Conservation (phyloP, 2,329 filamentous ascomycete genomes). For the Apiospora marii region DNA sequence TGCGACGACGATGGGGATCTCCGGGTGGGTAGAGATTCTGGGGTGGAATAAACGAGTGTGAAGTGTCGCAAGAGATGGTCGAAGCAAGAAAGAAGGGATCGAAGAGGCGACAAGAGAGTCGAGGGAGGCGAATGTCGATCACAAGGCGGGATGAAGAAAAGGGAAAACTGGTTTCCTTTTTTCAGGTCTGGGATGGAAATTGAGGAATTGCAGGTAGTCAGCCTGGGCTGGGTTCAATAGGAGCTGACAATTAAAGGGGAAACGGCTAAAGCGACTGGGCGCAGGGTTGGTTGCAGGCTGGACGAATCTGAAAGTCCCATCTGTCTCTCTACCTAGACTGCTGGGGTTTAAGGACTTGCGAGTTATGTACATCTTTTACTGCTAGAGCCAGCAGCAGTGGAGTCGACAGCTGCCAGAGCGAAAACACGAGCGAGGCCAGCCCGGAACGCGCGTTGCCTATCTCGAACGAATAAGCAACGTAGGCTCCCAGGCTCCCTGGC, state of each 20-base stretch:
- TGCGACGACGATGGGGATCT: conserved; percentile 30
- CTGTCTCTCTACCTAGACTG: not conserved
- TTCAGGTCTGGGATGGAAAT: conserved; percentile 19
- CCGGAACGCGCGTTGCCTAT: conserved; percentile 21
- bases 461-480: not conserved
- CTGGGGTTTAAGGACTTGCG: not conserved
- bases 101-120: not conserved
- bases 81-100: conserved; percentile 20
- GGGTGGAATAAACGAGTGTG: conserved; percentile 18
- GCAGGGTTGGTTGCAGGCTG: conserved; percentile 6
- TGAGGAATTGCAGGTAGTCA: conserved; percentile 19
- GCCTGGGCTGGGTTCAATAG: conserved; percentile 15
- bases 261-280: conserved; percentile 3
- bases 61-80: conserved; percentile 20
- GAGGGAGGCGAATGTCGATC: conserved; percentile 17
- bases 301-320: not conserved
- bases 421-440: conserved; percentile 4
- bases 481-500: not conserved
- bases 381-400: not conserved
- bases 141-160: conserved; percentile 20
- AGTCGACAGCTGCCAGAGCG: conserved; percentile 1
- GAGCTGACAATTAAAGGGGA: conserved; percentile 15
- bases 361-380: not conserved
- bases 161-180: conserved; percentile 20
- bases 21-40: not conserved